Percentiles rank a stretch among this genome's conserved stretches.
phyloP scores from a whole-genome alignment of 2,329 filamentous ascomycete genomes.

The Colletotrichum limetticola region DNA sequence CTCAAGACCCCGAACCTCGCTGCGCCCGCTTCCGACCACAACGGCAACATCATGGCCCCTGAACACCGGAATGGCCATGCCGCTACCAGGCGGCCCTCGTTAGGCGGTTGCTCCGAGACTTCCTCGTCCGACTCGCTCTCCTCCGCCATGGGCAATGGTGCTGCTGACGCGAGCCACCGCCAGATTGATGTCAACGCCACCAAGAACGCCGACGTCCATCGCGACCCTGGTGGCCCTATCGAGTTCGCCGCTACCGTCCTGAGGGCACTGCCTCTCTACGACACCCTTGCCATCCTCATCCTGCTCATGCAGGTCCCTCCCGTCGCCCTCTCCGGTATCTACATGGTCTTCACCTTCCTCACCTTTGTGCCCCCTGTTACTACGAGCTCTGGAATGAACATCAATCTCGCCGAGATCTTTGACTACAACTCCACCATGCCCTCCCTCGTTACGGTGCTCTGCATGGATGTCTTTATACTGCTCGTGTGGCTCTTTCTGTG shows the following conservation, averaged over 20 bases:
- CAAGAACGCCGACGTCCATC: slow-evolving; percentile 75
- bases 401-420: slow-evolving; percentile 91
- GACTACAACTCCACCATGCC: slow-evolving; percentile 88
- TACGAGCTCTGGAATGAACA: slow-evolving; percentile 79
- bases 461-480: slow-evolving; percentile 85
- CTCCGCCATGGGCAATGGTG: slow-evolving; percentile 45
- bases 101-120: slow-evolving; percentile 65
- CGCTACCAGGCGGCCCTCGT: slow-evolving; percentile 56
- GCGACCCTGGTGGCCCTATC: slow-evolving; percentile 78
- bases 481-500: slow-evolving; percentile 89
- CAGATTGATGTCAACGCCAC: slow-evolving; percentile 77
- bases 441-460: slow-evolving; percentile 84
- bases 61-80: slow-evolving; percentile 55
- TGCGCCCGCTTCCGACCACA: slow-evolving; percentile 37
- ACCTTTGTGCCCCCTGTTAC: slow-evolving; percentile 90
- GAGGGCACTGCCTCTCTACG: slow-evolving; percentile 88
- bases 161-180: slow-evolving; percentile 64
- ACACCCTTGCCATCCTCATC: slow-evolving; percentile 96
- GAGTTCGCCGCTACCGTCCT: slow-evolving; percentile 88
- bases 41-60: slow-evolving; percentile 46
- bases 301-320: slow-evolving; percentile 93
- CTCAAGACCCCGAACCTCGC: slow-evolving; percentile 32
- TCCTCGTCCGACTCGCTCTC: slow-evolving; percentile 64
- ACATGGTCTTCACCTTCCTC: slow-evolving; percentile 90
- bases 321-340: slow-evolving; percentile 86